phyloP scores from a whole-genome alignment of 495 filamentous ascomycete genomes.

The Immersiella caudata region DNA sequence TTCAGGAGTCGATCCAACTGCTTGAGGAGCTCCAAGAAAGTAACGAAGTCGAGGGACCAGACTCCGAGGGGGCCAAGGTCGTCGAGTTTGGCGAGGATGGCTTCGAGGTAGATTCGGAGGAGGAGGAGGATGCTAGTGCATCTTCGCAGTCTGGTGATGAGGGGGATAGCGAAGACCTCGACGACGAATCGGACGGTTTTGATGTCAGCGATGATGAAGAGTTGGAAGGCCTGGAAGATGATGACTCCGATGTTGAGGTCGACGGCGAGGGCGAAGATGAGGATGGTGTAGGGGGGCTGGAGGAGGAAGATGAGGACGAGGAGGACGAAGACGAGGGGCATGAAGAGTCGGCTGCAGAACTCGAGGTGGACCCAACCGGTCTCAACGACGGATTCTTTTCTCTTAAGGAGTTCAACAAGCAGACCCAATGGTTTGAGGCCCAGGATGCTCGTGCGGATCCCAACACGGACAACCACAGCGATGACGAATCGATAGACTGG shows the following conservation, averaged over 20 bases:
- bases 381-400: slow-evolving; percentile 98
- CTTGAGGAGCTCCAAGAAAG: slow-evolving; percentile 52
- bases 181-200: slow-evolving; percentile 45
- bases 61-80: slow-evolving; percentile 31
- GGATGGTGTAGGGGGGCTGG: slow-evolving; percentile 1
- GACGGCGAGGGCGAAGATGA: slow-evolving; percentile 34
- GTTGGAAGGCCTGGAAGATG: slow-evolving; percentile 31
- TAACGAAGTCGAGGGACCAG: slow-evolving; percentile 34
- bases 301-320: slow-evolving; percentile 34
- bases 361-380: slow-evolving; percentile 56
- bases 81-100: slow-evolving; percentile 51
- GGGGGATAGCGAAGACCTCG: slow-evolving; percentile 40
- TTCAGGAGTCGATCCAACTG: slow-evolving; percentile 48
- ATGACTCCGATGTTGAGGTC: slow-evolving; percentile 20
- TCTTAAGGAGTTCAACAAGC: slow-evolving; percentile 95
- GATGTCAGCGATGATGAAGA: slow-evolving; percentile 46
- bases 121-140: slow-evolving; percentile 33
- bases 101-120: slow-evolving; percentile 48
- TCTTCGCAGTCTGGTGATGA: slow-evolving; percentile 33
- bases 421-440: slow-evolving; percentile 82
- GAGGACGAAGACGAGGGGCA: slow-evolving; percentile 37
- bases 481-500: slow-evolving; percentile 88
- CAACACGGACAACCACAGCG: slow-evolving; percentile 60
- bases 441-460: slow-evolving; percentile 71
- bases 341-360: slow-evolving; percentile 43